phyloP scores from a whole-genome alignment of 768 basidiomycete species.

The Russula sp. region DNA sequence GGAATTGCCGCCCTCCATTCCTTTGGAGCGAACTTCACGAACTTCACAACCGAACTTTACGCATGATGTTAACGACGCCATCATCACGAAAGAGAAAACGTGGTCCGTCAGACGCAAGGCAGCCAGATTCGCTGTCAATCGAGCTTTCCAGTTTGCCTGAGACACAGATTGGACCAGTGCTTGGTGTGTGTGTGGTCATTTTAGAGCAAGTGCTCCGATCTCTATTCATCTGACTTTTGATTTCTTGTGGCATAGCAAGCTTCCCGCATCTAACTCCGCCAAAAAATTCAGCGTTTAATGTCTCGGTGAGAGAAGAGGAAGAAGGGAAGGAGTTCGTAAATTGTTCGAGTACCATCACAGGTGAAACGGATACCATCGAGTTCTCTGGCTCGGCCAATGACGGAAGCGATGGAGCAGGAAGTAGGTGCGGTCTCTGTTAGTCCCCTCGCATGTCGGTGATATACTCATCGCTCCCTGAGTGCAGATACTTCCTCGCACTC shows the following conservation, averaged over 20 bases:
- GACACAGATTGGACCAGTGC: conserved; percentile 48
- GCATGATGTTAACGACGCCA: conserved; percentile 1
- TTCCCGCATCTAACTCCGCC: conserved; percentile 67
- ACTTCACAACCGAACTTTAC: not conserved
- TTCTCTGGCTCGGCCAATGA: conserved; percentile 66
- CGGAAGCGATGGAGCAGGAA: conserved; percentile 53
- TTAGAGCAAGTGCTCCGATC: not conserved
- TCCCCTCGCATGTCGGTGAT: too few relatives aligned
- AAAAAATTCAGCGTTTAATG: conserved; percentile 55
- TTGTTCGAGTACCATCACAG: conserved; percentile 55
- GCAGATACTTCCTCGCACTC: conserved; percentile 80
- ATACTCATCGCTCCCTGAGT: not conserved
- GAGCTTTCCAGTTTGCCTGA: conserved; percentile 39
- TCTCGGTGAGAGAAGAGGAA: conserved; percentile 47
- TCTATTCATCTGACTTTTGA: not conserved
- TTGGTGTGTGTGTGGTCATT: conserved; percentile 43
- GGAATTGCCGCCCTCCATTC: too few relatives aligned
- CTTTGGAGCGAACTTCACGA: not conserved
- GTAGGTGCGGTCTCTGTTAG: conserved; percentile 51
- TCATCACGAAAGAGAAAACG: conserved; percentile 48
- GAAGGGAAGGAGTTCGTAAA: conserved; percentile 38
- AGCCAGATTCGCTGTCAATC: conserved; percentile 39
- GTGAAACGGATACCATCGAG: conserved; percentile 82
- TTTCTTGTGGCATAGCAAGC: conserved; percentile 41
- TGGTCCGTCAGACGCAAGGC: conserved; percentile 35